A percentile compares a stretch with the other conserved stretches of the same genome.
Evolutionary conservation across 768 basidiomycete genomes (phyloP).

Genomic region (Mrakia gelida): DNA sequence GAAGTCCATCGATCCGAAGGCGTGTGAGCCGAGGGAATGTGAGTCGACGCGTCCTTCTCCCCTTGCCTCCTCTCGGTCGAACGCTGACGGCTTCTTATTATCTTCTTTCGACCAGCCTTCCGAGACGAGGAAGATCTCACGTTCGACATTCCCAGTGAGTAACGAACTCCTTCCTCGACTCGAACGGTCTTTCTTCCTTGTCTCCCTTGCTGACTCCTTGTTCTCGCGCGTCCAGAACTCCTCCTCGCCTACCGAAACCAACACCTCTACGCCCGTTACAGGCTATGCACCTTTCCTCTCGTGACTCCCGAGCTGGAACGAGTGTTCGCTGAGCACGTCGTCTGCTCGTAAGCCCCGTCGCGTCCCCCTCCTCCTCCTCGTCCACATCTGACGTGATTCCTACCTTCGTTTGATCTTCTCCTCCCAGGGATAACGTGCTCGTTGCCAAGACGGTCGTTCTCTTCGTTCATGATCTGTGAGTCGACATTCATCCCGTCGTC

Average conservation of each 20-base stretch:
- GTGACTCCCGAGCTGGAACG: conserved; percentile 60
- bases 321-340: conserved; percentile 73
- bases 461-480: conserved; percentile 90
- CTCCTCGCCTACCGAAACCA: conserved; percentile 64
- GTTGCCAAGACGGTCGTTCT: conserved; percentile 70
- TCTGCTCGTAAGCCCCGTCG: conserved; percentile 69
- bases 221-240: background rate
- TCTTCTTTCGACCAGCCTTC: background rate
- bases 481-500: too few relatives aligned
- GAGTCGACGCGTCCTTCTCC: conserved; percentile 27
- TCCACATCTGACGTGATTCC: background rate
- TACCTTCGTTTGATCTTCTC: conserved; percentile 9
- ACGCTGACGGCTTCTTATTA: background rate
- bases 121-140: background rate
- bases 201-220: too few relatives aligned
- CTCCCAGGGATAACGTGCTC: conserved; percentile 65
- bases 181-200: conserved; percentile 45
- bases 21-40: conserved; percentile 79
- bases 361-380: conserved; percentile 17
- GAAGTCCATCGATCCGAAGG: conserved; percentile 77
- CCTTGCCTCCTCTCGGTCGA: background rate
- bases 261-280: conserved; percentile 67
- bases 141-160: conserved; percentile 33
- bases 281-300: conserved; percentile 77
- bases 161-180: conserved; percentile 40